These are phyloP conservation scores for Starmerella vitae DNA, from an alignment of 805 yeast species.

Conservation along the genomic window DNA sequence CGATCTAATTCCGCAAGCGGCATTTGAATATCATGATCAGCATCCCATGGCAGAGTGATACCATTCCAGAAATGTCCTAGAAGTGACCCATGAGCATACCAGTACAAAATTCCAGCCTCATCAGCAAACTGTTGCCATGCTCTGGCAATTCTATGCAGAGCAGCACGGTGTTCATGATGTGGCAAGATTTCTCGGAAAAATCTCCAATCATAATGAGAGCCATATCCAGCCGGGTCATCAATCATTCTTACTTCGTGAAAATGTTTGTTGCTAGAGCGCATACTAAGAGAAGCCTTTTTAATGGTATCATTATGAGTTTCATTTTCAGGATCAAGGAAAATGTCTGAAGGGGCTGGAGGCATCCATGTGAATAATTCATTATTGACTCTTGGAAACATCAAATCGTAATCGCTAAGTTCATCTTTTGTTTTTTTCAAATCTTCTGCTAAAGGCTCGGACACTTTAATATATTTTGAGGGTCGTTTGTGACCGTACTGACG, in stretches of 20 bases:
- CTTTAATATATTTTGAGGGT: constrained; percentile 5
- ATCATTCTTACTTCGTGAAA: constrained; percentile 14
- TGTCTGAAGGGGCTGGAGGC: neutral
- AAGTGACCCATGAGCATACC: constrained; percentile 40
- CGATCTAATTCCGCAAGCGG: constrained; percentile 37
- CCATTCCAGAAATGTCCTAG: constrained; percentile 41
- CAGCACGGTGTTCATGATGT: constrained; percentile 32
- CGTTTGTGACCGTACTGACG: constrained; percentile 14
- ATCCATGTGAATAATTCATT: constrained; percentile 9
- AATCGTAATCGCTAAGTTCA: constrained; percentile 1
- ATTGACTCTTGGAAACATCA: constrained; percentile 8
- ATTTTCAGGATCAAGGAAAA: neutral
- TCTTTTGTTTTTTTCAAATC: neutral
- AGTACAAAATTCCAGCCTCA: constrained; percentile 33
- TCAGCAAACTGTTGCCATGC: constrained; percentile 38
- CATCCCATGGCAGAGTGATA: constrained; percentile 41
- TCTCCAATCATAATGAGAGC: constrained; percentile 48
- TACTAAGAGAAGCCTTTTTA: constrained; percentile 1
- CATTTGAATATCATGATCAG: constrained; percentile 38
- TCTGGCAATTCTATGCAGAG: constrained; percentile 36
- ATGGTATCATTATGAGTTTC: constrained; percentile 10
- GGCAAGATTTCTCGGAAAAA: constrained; percentile 38
- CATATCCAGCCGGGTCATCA: constrained; percentile 17
- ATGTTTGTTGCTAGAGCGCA: constrained; percentile 5
- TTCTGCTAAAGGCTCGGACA: constrained; percentile 4